Base-by-base conservation (phyloP, 2,329 filamentous ascomycete genomes). In the Fusarium sp. region DNA sequence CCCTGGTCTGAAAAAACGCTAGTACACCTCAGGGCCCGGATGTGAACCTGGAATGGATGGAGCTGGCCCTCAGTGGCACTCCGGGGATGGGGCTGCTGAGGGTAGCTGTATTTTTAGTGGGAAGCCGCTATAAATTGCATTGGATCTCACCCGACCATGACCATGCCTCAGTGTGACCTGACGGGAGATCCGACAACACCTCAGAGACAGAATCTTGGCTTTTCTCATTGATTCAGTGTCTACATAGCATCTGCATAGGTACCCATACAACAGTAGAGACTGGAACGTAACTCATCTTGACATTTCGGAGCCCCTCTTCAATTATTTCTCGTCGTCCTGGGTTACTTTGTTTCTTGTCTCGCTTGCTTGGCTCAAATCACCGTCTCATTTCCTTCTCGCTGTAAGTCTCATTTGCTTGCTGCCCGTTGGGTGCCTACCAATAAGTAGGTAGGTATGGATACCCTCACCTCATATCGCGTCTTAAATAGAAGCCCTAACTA, bases 341-440 rank as follows among this genome's bases (percentile, higher is more conserved):
- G 71, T 74, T 68, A 72, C 71, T 64, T 60, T 60, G 52, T 70
- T 47, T 70, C 62, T 61, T 60, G 66, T 70, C 51, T 70, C 66
- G 56, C 63, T 62, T 52, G 45, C 66, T 59, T 71, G 61, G 70
- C 70, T 51, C 51, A 73, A 65, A 73, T 66, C 66, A 65, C 58
- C 54, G 71, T 74, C 59, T 74, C 72, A 74, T 75, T 65, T 74
- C 59, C 26, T 65, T 65, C 52, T 66, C 18, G 44, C 62, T 62
- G 50, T 56, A 58, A 68, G 71, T 74, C 67, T 72, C 71, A 73
- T 73, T 71, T 74, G 50, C 66, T 71, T 74, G 71, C 54, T 73
- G 71, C 71, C 71, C 71, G 67, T 74, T 73, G 57, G 71, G 63
- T 72, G 67, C 71, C 71, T 47, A 34, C 32, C 32, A 15, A 34